Conservation (phyloP, 2,329 filamentous ascomycete species). For the Fusarium irregulare region DNA sequence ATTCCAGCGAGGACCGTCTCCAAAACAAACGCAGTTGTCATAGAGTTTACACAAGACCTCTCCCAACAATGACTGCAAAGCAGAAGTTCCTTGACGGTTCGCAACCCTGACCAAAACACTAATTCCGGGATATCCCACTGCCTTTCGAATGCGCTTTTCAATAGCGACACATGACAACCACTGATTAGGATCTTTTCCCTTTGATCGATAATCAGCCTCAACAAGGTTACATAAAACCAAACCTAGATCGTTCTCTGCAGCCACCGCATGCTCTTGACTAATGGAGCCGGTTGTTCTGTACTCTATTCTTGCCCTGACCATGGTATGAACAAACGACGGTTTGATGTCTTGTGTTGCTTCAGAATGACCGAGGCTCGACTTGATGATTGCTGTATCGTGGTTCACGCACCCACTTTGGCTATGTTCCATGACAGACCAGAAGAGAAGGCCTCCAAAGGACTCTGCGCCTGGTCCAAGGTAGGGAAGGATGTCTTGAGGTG, state of each 20-base stretch:
- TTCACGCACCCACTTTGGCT: neutral
- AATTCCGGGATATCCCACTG: rapidly evolving
- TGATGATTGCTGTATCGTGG: neutral
- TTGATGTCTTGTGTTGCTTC: neutral
- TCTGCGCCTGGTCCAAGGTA: neutral
- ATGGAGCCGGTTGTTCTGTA: neutral
- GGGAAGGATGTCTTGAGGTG: slow-evolving; percentile 5
- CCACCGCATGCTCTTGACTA: neutral
- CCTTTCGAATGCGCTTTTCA: neutral
- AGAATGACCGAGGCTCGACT: neutral
- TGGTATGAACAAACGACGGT: neutral
- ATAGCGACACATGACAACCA: slow-evolving; percentile 14
- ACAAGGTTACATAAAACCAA: slow-evolving; percentile 9
- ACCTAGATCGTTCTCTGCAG: neutral
- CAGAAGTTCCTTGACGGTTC: rapidly evolving
- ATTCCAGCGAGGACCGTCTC: slow-evolving; percentile 13
- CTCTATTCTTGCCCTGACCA: slow-evolving; percentile 12
- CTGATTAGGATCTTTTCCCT: slow-evolving; percentile 6
- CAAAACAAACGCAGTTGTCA: slow-evolving; percentile 13
- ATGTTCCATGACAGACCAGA: slow-evolving; percentile 23
- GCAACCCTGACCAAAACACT: rapidly evolving
- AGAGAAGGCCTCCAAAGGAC: neutral
- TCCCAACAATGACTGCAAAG: neutral
- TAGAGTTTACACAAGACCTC: neutral
- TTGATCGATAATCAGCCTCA: slow-evolving; percentile 3